Evolutionary conservation across 495 filamentous ascomycete genomes (phyloP).

Genomic region (Pseudoneurospora amorphoporcata): DNA sequence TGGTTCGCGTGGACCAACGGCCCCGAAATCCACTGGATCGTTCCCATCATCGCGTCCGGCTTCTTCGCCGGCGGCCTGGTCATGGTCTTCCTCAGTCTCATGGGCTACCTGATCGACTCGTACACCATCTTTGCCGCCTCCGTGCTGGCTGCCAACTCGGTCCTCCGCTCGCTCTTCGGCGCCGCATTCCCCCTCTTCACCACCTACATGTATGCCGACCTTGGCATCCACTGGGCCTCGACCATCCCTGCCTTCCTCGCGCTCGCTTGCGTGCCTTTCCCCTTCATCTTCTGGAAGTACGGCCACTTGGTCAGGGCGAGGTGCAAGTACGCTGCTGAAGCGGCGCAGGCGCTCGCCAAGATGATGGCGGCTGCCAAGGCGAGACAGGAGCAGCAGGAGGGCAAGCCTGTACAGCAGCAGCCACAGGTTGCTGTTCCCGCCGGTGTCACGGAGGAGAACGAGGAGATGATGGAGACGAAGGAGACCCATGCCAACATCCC

Average conservation of each 20-base stretch:
- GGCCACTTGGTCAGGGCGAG: constrained; percentile 51
- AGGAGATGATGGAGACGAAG: neutral
- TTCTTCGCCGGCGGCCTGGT: constrained; percentile 41
- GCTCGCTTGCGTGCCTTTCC: constrained; percentile 66
- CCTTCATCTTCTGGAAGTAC: constrained; percentile 72
- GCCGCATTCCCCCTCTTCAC: constrained; percentile 84
- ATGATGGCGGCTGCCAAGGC: constrained; percentile 9
- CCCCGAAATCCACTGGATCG: constrained; percentile 41
- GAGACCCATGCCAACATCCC: neutral
- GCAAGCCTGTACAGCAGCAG: neutral
- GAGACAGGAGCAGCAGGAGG: neutral
- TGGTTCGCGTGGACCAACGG: constrained; percentile 54
- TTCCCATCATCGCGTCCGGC: constrained; percentile 34
- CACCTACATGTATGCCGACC: constrained; percentile 58
- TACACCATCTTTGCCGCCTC: constrained; percentile 77
- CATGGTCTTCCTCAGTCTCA: constrained; percentile 58
- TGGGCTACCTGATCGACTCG: constrained; percentile 74
- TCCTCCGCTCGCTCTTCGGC: constrained; percentile 57
- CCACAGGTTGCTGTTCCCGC: constrained; percentile 1
- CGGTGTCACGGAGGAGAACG: neutral
- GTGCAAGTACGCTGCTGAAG: constrained; percentile 68
- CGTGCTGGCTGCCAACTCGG: constrained; percentile 67
- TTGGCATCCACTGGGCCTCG: constrained; percentile 76
- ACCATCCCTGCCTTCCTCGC: constrained; percentile 69
- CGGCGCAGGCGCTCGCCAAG: constrained; percentile 39